Base-by-base conservation (phyloP, 1,284 basidiomycete genomes). In the Cerrena zonata region DNA sequence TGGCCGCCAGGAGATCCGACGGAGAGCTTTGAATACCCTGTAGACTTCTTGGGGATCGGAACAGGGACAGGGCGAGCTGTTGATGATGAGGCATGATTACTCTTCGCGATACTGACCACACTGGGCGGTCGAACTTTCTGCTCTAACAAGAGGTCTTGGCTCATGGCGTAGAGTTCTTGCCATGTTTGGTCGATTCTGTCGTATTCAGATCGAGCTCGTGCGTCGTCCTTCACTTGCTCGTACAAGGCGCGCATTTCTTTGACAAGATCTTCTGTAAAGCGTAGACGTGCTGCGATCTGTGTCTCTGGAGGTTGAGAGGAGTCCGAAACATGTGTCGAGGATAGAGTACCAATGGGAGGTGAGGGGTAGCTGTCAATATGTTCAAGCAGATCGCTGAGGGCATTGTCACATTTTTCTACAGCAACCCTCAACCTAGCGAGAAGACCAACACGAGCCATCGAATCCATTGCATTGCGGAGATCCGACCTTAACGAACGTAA, bases 101-200 rank as follows among this genome's bases (percentile, higher is more conserved):
- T 74, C 45, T 79, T 71, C 38, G 79, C 78, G 5, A 82, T 83
- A 52, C 69, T 69, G 53, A 79, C 65, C 11, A 76, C 75, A 61
- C 88, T 89, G 23, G 69, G 65, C 7, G 88, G 79, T 26, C 86
- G 74, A 38, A 86, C 86, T 55, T 75, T 79, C 55, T 69, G 77
- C 7, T 78, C 81, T 34, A 65, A 69, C 15, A 88, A 67, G 39
- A 77, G 76, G 54, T 91, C 89, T 36, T 73, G 73, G 26, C 75
- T 80, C 89, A 91, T 91, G 26, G 89, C 86, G 55, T 82, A 76
- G 30, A 92, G 68, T 66, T 92, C 89, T 26, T 65, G 67, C 86
- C 86, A 91, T 1, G 87, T 87, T 64, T 91, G 88, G 40, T 79
- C 65, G 25, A 90, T 70, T 19, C 89, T 78, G 4, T 73, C 69